These are phyloP conservation scores for Aquilaria yunnanensis DNA, from an alignment of 345 rosid species.

Conservation along the genomic window DNA sequence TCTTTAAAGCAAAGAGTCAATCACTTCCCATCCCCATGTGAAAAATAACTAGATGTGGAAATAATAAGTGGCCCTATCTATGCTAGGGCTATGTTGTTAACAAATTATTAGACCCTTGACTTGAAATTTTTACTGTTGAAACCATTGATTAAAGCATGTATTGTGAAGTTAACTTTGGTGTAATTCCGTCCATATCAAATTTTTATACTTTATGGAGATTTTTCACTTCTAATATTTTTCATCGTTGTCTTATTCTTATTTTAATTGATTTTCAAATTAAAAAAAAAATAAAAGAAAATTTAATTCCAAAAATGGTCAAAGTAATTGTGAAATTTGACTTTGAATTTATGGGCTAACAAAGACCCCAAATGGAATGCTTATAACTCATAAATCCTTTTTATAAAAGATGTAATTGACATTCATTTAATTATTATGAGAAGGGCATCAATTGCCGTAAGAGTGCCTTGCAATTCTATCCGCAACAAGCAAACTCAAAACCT, in stretches of 20 bases:
- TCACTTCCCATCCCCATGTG: slow-evolving; percentile 23
- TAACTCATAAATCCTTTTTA: not conserved
- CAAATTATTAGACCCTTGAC: not conserved
- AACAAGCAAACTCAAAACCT: not conserved
- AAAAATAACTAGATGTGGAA: slow-evolving; percentile 3
- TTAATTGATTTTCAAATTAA: too few relatives aligned
- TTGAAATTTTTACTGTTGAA: not conserved
- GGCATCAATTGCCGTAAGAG: too few relatives aligned
- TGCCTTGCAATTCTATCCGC: not conserved
- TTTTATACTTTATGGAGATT: too few relatives aligned
- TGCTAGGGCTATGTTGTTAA: not conserved
- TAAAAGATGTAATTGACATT: slow-evolving; percentile 1
- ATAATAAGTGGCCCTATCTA: not conserved
- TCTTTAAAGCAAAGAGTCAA: slow-evolving; percentile 32
- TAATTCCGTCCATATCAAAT: not conserved
- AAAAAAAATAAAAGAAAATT: too few relatives aligned
- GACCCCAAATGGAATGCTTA: not conserved
- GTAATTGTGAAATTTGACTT: too few relatives aligned
- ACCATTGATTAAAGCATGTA: too few relatives aligned
- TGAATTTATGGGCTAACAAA: not conserved
- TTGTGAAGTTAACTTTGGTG: not conserved
- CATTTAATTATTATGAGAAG: not conserved
- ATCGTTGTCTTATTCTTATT: too few relatives aligned
- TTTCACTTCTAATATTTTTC: too few relatives aligned
- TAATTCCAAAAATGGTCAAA: too few relatives aligned